These are phyloP conservation scores for Stygiomarasmius scandens DNA, from an alignment of 1,284 basidiomycete species.

Conservation along the genomic window DNA sequence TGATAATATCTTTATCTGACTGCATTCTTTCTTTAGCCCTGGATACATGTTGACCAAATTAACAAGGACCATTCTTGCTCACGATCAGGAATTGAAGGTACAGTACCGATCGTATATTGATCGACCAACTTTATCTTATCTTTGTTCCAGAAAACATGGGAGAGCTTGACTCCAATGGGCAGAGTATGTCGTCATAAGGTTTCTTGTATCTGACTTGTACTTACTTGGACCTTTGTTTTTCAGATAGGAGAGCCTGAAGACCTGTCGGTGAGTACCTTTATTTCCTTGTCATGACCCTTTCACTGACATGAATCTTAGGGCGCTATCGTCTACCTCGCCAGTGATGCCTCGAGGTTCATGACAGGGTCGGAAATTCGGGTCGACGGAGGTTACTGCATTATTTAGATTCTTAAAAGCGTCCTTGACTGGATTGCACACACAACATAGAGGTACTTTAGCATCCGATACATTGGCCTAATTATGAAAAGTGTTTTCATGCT, in stretches of 20 bases:
- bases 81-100: constrained; percentile 75
- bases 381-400: constrained; percentile 82
- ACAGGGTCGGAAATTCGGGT: constrained; percentile 85
- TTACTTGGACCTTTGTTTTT: constrained; percentile 13
- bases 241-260: constrained; percentile 82
- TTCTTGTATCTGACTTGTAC: neutral
- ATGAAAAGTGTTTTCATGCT: neutral
- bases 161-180: constrained; percentile 88
- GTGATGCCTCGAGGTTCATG: constrained; percentile 85
- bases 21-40: constrained; percentile 49
- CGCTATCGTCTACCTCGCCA: constrained; percentile 83
- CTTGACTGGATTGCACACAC: neutral
- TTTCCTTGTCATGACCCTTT: neutral
- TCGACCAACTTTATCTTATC: constrained; percentile 10
- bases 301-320: constrained; percentile 45
- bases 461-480: neutral
- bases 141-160: constrained; percentile 77
- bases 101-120: constrained; percentile 12
- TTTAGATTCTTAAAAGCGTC: constrained; percentile 40
- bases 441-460: neutral
- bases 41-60: constrained; percentile 92
- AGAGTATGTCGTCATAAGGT: constrained; percentile 56
- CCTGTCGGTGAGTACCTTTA: constrained; percentile 53
- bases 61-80: constrained; percentile 76
- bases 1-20: constrained; percentile 8